Base-by-base conservation (phyloP, 83 land plant species). In the Picea mariana region DNA sequence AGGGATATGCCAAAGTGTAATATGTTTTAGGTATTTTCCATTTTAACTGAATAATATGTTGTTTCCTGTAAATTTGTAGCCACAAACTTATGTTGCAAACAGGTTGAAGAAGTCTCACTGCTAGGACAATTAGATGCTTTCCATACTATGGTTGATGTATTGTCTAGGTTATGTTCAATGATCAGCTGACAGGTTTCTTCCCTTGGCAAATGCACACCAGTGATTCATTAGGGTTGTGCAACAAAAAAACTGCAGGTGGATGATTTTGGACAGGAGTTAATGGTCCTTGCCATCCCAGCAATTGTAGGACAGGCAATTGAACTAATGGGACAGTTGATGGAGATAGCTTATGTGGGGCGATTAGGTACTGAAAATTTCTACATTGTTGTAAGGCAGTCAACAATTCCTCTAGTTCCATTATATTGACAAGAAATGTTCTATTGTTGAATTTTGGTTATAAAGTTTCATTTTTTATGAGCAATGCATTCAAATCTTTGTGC, bases 301-400 rank as follows among this genome's bases (percentile, higher is more conserved):
- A 47, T 47, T 47, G 49, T 3, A 47, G 49, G 49, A 47, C 6
- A 47, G 49, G 9, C 3, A 47, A 47, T 47, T 47, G 49, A 47
- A 47, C 49, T 9, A 47, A 47, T 47, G 49, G 49, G 9, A 47
- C 49, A 47, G 49, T 47, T 47, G 49, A 47, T 47, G 49, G 49
- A 47, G 49, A 47, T 9, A 47, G 6, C 49, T 40, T 47, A 47
- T 47, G 49, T 47, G 49, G 49, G 49, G 9, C 85, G 49, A 47
- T 47, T 47, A 47, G 49, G 49, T 47, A 88, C 66, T 64, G 24
- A 44, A 42, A 49, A 3, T 62, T 17, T 64, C 31, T 79, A 17
- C 18, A 60, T 4, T 59, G 9, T 9, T 49, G 52, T 49, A 49
- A 49, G 52, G 52, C 52, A 49, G 9, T 49, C 52, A 49, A 49